phyloP scores from a whole-genome alignment of 768 basidiomycete genomes.

The Lactifluus hygrophoroides region DNA sequence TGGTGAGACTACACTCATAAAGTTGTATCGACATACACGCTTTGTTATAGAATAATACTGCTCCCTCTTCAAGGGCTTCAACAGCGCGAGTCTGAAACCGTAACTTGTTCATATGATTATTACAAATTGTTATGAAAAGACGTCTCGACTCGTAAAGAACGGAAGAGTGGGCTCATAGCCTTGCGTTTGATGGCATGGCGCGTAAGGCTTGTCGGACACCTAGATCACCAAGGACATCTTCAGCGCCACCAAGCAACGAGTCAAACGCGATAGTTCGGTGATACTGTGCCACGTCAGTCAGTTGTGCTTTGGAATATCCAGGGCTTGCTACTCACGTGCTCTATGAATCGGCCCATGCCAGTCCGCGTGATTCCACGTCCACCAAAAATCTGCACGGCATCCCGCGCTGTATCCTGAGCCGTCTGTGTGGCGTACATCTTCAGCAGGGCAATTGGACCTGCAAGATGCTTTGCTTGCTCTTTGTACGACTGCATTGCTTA shows the following conservation, averaged over 20 bases:
- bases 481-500: conserved; percentile 43
- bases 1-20: neutral
- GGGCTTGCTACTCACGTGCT: conserved; percentile 43
- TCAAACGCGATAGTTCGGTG: conserved; percentile 37
- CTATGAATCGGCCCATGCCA: conserved; percentile 72
- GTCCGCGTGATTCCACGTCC: conserved; percentile 77
- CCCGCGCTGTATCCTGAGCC: conserved; percentile 72
- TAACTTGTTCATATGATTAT: neutral
- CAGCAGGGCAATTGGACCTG: conserved; percentile 72
- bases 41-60: conserved; percentile 12
- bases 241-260: conserved; percentile 40
- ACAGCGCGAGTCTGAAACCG: neutral
- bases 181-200: conserved; percentile 41
- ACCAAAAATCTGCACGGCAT: conserved; percentile 82
- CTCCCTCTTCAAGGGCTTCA: neutral
- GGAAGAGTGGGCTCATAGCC: conserved; percentile 6
- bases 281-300: conserved; percentile 24
- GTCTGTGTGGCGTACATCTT: conserved; percentile 71
- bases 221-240: conserved; percentile 70
- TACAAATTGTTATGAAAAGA: neutral
- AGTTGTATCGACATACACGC: neutral
- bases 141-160: neutral
- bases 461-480: conserved; percentile 63
- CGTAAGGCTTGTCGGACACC: conserved; percentile 69
- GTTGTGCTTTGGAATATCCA: neutral